Conservation (phyloP, 2,329 filamentous ascomycete species). For the Dissoconium aciculare region DNA sequence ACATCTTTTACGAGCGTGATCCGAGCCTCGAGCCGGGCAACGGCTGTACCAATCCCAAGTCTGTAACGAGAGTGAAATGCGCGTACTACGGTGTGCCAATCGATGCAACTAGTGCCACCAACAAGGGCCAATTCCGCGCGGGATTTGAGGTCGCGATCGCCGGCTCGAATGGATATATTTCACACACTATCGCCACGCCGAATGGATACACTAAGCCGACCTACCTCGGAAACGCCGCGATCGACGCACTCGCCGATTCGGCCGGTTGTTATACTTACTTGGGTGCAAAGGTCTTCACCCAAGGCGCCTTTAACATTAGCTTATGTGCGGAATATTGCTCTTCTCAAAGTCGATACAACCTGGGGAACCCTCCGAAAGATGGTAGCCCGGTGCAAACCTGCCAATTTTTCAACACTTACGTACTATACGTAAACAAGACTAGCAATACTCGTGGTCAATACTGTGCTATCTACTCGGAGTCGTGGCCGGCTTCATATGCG, state of each 20-base stretch:
- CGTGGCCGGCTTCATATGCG: conserved; percentile 12
- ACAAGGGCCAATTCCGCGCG: conserved; percentile 22
- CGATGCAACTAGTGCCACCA: conserved; percentile 18
- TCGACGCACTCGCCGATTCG: conserved; percentile 17
- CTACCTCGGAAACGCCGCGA: conserved; percentile 12
- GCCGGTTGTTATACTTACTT: conserved; percentile 17
- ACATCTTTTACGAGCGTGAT: conserved; percentile 21
- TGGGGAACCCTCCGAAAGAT: conserved; percentile 6
- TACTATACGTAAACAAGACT: conserved; percentile 25
- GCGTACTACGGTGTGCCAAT: conserved; percentile 22
- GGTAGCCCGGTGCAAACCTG: conserved; percentile 13
- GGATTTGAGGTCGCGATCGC: conserved; percentile 28
- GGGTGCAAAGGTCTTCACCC: conserved; percentile 15
- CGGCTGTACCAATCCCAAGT: conserved; percentile 22
- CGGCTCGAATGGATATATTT: conserved; percentile 25
- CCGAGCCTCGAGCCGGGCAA: conserved; percentile 20
- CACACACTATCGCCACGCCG: conserved; percentile 3
- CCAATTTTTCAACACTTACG: conserved; percentile 26
- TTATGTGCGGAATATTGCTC: conserved; percentile 19
- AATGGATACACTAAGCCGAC: conserved; percentile 7
- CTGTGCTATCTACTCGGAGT: conserved; percentile 25
- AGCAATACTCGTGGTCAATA: conserved; percentile 24
- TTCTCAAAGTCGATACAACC: conserved; percentile 9
- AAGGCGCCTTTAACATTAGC: conserved; percentile 17
- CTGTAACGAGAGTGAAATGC: conserved; percentile 23